Evolutionary conservation across 78 protist species (phyloP).

Genomic region (Dictyostelium discoideum): DNA sequence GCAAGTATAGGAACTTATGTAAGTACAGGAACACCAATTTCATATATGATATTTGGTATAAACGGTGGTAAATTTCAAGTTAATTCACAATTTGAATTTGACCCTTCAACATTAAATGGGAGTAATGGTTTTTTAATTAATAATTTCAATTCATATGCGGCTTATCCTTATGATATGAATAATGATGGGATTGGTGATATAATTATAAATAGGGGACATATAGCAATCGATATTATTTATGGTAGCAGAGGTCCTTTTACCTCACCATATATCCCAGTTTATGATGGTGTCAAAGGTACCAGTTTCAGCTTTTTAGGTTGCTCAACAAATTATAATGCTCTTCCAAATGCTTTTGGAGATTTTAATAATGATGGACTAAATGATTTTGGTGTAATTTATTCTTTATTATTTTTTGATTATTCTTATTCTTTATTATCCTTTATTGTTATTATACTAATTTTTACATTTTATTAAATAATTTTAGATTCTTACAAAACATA

Average conservation of each 20-base stretch:
- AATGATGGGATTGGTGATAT: background rate
- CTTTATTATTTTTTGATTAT: too few relatives aligned
- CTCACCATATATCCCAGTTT: background rate
- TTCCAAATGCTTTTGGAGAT: background rate
- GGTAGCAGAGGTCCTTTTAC: background rate
- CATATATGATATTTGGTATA: background rate
- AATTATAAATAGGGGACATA: background rate
- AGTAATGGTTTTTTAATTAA: background rate
- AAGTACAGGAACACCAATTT: background rate
- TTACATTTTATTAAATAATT: too few relatives aligned
- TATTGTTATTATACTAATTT: too few relatives aligned
- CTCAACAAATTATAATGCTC: background rate
- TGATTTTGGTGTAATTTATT: background rate
- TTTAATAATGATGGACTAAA: background rate
- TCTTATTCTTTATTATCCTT: too few relatives aligned
- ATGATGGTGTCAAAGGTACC: background rate
- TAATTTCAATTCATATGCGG: too few relatives aligned
- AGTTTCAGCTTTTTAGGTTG: background rate
- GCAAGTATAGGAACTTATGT: background rate
- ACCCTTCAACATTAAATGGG: background rate
- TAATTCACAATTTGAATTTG: background rate
- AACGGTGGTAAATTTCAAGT: conserved; percentile 22
- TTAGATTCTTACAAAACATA: too few relatives aligned
- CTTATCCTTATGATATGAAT: background rate
- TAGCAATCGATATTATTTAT: background rate